Conservation (phyloP, 2,329 filamentous ascomycete genomes). For the Phyllosticta citriasiana region DNA sequence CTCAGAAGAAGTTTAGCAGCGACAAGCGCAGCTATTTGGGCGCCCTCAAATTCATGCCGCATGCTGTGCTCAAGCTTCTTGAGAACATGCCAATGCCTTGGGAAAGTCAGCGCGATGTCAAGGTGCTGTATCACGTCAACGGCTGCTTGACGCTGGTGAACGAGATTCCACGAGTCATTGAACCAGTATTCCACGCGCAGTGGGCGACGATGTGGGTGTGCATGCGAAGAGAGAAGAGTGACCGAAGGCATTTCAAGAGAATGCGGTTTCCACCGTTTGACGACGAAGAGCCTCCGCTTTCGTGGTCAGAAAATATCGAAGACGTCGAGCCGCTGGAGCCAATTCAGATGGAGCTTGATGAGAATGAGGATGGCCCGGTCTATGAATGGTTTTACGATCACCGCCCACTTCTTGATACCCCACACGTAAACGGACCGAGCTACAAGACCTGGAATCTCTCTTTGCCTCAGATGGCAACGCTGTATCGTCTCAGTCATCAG, state of each 20-base stretch:
- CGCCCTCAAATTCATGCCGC: slow-evolving; percentile 97
- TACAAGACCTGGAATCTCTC: slow-evolving; percentile 94
- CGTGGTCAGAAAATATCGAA: slow-evolving; percentile 98
- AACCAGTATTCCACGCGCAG: slow-evolving; percentile 94
- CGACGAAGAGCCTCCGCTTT: slow-evolving; percentile 93
- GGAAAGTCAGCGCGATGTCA: slow-evolving; percentile 93
- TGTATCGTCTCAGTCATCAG: slow-evolving; percentile 86
- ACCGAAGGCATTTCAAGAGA: slow-evolving; percentile 89
- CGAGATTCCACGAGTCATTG: slow-evolving; percentile 91
- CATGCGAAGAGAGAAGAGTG: slow-evolving; percentile 96
- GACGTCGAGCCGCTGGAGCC: slow-evolving; percentile 95
- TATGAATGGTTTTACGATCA: slow-evolving; percentile 98
- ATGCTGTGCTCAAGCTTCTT: slow-evolving; percentile 89
- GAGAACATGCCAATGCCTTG: slow-evolving; percentile 99
- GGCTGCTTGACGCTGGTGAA: slow-evolving; percentile 95
- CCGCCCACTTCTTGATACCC: slow-evolving; percentile 76
- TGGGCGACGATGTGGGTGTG: slow-evolving; percentile 99
- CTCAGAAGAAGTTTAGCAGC: slow-evolving; percentile 97
- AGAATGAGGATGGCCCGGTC: slow-evolving; percentile 81
- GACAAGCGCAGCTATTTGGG: slow-evolving; percentile 98
- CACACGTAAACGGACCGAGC: slow-evolving; percentile 91
- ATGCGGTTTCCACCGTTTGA: slow-evolving; percentile 99
- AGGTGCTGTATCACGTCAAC: slow-evolving; percentile 97
- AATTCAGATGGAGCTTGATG: slow-evolving; percentile 96
- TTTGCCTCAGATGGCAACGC: slow-evolving; percentile 87